A percentile compares a stretch with the other conserved stretches of the same genome.
phyloP scores from a whole-genome alignment of 2,329 filamentous ascomycete genomes.

The Thelonectria rubi region DNA sequence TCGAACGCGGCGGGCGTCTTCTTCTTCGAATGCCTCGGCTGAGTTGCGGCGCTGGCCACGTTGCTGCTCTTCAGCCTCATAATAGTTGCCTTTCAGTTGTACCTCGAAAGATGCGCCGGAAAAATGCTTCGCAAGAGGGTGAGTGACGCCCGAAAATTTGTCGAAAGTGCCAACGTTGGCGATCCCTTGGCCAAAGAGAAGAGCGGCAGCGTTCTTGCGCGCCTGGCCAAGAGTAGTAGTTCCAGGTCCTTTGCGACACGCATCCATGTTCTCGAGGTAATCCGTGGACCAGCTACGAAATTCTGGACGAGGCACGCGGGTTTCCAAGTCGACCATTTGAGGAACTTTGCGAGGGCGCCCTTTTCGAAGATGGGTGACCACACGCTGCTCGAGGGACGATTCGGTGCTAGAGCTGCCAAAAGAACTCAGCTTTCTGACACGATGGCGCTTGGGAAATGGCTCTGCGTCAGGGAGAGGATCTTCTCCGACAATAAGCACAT shows the following conservation, averaged over 20 bases:
- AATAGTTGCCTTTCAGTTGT: constrained; percentile 39
- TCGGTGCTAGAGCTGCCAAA: constrained; percentile 34
- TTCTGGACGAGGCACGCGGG: constrained; percentile 48
- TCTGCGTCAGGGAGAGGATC: constrained; percentile 51
- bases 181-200: constrained; percentile 49
- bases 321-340: constrained; percentile 45
- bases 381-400: constrained; percentile 34
- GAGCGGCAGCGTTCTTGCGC: constrained; percentile 47
- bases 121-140: constrained; percentile 56
- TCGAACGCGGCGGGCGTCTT: constrained; percentile 50
- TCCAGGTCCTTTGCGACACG: constrained; percentile 39
- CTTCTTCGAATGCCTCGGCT: constrained; percentile 54
- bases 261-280: constrained; percentile 65
- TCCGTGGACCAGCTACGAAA: constrained; percentile 53
- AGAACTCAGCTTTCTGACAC: constrained; percentile 26
- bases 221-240: constrained; percentile 48
- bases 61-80: constrained; percentile 32
- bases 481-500: constrained; percentile 51
- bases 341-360: constrained; percentile 41
- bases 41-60: constrained; percentile 54
- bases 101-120: constrained; percentile 56
- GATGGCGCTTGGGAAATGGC: constrained; percentile 43
- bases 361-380: constrained; percentile 34
- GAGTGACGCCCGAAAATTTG: constrained; percentile 43
- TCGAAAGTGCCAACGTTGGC: constrained; percentile 42